Evolutionary conservation across 257 asterid genomes (phyloP).

Genomic region (Solanum appendiculatum): DNA sequence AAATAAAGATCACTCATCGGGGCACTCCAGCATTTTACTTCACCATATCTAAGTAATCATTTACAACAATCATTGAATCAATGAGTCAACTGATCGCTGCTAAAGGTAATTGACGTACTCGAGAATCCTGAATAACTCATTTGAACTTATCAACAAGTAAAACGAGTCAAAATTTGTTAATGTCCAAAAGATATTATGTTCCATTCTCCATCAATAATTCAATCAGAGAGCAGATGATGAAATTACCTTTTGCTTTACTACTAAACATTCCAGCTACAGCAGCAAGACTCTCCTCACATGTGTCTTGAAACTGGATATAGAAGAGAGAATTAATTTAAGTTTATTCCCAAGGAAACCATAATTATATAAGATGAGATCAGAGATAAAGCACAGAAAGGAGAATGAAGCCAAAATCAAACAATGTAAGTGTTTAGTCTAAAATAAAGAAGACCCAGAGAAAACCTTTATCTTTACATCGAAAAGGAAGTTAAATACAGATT

Average conservation of each 20-base stretch:
- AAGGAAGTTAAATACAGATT: background rate
- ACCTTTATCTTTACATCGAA: background rate
- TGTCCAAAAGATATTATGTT: background rate
- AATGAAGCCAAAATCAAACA: background rate
- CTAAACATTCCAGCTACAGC: conserved; percentile 99
- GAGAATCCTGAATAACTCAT: background rate
- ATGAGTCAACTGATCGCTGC: background rate
- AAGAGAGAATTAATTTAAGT: background rate
- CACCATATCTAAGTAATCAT: background rate
- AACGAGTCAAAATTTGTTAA: background rate
- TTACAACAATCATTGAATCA: background rate
- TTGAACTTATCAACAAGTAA: background rate
- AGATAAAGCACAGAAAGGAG: background rate
- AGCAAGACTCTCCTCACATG: conserved; percentile 96
- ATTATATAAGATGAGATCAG: background rate
- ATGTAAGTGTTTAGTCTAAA: background rate
- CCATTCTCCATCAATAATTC: background rate
- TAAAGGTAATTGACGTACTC: background rate
- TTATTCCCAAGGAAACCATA: background rate
- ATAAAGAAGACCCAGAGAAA: background rate
- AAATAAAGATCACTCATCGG: background rate
- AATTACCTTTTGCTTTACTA: conserved; percentile 94
- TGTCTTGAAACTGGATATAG: conserved; percentile 65
- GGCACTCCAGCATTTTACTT: background rate
- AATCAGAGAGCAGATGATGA: conserved; percentile 2